These are phyloP conservation scores for Blastocystis sp. DNA, from an alignment of 352 stramenopile genomes.

Conservation along the genomic window DNA sequence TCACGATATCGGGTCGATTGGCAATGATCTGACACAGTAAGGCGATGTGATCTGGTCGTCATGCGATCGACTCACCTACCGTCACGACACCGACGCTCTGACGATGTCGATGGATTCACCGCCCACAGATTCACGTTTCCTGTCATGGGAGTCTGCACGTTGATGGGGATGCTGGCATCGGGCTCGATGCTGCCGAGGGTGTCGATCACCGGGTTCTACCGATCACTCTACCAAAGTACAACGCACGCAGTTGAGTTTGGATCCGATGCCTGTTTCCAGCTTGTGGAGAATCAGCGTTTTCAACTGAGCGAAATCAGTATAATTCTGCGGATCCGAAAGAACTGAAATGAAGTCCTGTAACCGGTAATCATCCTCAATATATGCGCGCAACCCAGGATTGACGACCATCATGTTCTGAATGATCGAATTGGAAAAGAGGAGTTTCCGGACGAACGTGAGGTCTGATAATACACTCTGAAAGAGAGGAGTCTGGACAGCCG, in stretches of 20 bases:
- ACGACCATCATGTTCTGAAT: not conserved
- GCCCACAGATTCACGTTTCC: not conserved
- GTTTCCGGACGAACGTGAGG: not conserved
- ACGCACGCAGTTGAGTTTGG: slow-evolving; percentile 16
- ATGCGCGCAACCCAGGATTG: not conserved
- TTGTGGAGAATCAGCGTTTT: slow-evolving; percentile 17
- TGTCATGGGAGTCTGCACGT: not conserved
- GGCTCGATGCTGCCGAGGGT: no score
- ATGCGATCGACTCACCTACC: not conserved
- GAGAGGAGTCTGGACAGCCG: not conserved
- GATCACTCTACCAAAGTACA: no score
- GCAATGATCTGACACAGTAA: slow-evolving; percentile 42
- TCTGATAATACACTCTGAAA: slow-evolving; percentile 23
- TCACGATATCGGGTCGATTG: slow-evolving; percentile 28
- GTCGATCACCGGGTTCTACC: no score
- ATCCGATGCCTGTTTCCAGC: not conserved
- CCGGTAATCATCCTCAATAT: slow-evolving; percentile 16
- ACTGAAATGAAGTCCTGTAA: not conserved
- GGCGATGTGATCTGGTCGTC: slow-evolving; percentile 12
- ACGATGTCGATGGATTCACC: not conserved
- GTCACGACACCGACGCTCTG: slow-evolving; percentile 9
- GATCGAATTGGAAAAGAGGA: slow-evolving; percentile 9
- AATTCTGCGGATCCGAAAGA: slow-evolving; percentile 10
- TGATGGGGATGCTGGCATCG: not conserved
- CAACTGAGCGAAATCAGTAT: not conserved